These are phyloP conservation scores for Barbarea vulgaris DNA, from an alignment of 345 rosid species.

Conservation along the genomic window DNA sequence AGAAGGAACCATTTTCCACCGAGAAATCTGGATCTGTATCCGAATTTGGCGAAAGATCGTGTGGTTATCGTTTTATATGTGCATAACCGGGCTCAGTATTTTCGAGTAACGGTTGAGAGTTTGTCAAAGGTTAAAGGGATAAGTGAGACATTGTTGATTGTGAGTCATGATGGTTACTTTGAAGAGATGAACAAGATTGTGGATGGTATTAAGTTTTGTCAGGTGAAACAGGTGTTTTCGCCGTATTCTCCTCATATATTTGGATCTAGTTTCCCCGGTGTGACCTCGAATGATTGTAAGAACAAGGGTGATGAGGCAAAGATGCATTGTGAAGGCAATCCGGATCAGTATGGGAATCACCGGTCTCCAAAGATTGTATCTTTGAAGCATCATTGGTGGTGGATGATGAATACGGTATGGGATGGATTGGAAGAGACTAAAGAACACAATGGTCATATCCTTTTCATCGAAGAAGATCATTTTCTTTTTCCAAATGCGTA, in stretches of 20 bases:
- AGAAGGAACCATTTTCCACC: conserved; percentile 66
- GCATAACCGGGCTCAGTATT: conserved; percentile 90
- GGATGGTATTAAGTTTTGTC: conserved; percentile 78
- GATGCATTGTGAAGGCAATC: conserved; percentile 68
- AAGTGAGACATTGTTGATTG: conserved; percentile 79
- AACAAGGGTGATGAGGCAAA: conserved; percentile 59
- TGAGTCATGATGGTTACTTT: conserved; percentile 95
- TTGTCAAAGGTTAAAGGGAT: conserved; percentile 84
- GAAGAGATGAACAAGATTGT: conserved; percentile 86
- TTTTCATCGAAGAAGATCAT: conserved; percentile 98
- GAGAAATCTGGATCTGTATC: conserved; percentile 67
- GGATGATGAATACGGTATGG: conserved; percentile 99
- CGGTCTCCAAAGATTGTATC: conserved; percentile 84
- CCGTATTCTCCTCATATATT: conserved; percentile 87
- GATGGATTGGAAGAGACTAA: conserved; percentile 84
- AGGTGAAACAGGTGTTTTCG: conserved; percentile 85
- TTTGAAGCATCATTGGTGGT: conserved; percentile 99
- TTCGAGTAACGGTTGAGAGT: conserved; percentile 73
- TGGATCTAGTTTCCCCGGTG: conserved; percentile 66
- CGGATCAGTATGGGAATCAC: conserved; percentile 96
- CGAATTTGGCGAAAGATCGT: conserved; percentile 65
- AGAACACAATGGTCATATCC: conserved; percentile 66
- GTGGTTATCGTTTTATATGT: conserved; percentile 84
- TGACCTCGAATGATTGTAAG: conserved; percentile 64
- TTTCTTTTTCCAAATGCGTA: conserved; percentile 93